Conservation (phyloP, 202 grass and related monocot genomes). For the Schoenoplectus triqueter region DNA sequence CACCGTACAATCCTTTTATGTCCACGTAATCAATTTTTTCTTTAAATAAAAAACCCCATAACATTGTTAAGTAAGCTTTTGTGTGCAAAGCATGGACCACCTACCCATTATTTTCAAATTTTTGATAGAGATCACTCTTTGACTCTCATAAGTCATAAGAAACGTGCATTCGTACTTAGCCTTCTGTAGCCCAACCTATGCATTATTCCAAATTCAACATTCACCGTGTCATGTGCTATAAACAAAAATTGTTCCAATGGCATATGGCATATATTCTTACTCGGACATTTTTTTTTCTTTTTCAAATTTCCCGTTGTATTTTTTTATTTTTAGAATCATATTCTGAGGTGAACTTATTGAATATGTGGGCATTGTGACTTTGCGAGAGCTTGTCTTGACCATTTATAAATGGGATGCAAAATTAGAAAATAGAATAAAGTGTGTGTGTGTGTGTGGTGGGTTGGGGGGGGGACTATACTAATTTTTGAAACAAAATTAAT, state of each 20-base stretch:
- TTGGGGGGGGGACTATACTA: not conserved
- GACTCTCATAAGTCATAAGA: constrained; percentile 8
- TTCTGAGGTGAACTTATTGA: not conserved
- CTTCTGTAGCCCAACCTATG: constrained; percentile 22
- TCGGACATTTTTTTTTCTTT: not conserved
- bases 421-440: no score
- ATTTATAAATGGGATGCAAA: not conserved
- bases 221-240: not conserved
- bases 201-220: not conserved
- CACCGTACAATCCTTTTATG: not conserved
- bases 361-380: not conserved
- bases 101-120: not conserved
- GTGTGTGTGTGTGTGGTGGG: no score
- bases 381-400: not conserved
- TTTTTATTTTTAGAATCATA: not conserved
- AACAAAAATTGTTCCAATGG: not conserved
- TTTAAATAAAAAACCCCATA: no score
- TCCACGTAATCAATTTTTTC: not conserved
- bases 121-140: constrained; percentile 31
- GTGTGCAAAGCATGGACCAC: constrained; percentile 9
- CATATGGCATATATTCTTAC: not conserved
- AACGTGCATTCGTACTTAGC: constrained; percentile 20
- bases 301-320: not conserved
- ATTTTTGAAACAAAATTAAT: not conserved
- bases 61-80: not conserved